Conservation (phyloP, 768 basidiomycete genomes). For the Leccinum subgranulosum region DNA sequence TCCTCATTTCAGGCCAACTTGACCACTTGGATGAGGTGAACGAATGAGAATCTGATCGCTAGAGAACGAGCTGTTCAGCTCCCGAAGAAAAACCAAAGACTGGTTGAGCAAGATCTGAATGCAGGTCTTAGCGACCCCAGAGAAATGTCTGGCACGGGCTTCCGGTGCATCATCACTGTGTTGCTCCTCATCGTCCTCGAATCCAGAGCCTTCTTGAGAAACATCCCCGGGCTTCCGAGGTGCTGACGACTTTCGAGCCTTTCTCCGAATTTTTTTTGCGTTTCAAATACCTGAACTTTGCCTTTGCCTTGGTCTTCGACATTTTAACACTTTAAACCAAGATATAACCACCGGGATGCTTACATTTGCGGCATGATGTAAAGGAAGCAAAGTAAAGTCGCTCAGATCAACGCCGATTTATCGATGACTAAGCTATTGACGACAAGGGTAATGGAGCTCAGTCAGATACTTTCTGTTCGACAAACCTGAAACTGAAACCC, state of each 20-base stretch:
- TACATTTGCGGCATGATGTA: slow-evolving; percentile 14
- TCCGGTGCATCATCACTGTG: slow-evolving; percentile 13
- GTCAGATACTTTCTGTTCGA: too few relatives aligned
- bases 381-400: too few relatives aligned
- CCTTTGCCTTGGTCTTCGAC: slow-evolving; percentile 46
- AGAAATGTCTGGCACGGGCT: slow-evolving; percentile 10
- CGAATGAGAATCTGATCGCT: slow-evolving; percentile 5
- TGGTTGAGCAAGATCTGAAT: slow-evolving; percentile 25
- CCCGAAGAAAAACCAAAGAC: slow-evolving; percentile 45
- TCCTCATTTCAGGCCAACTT: slow-evolving; percentile 5
- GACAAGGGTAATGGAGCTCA: too few relatives aligned
- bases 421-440: too few relatives aligned
- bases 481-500: too few relatives aligned
- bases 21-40: background rate
- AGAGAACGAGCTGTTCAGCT: slow-evolving; percentile 19
- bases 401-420: too few relatives aligned
- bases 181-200: slow-evolving; percentile 23
- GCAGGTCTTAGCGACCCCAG: slow-evolving; percentile 5
- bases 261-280: slow-evolving; percentile 71
- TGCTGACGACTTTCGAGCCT: slow-evolving; percentile 39
- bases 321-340: background rate
- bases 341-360: slow-evolving; percentile 4
- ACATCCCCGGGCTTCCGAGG: slow-evolving; percentile 25
- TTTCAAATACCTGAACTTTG: slow-evolving; percentile 69
- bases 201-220: slow-evolving; percentile 11